Percentiles rank a stretch among this genome's conserved stretches.
phyloP scores from a whole-genome alignment of 805 yeast genomes.

The Wickerhamomyces mucosus region DNA sequence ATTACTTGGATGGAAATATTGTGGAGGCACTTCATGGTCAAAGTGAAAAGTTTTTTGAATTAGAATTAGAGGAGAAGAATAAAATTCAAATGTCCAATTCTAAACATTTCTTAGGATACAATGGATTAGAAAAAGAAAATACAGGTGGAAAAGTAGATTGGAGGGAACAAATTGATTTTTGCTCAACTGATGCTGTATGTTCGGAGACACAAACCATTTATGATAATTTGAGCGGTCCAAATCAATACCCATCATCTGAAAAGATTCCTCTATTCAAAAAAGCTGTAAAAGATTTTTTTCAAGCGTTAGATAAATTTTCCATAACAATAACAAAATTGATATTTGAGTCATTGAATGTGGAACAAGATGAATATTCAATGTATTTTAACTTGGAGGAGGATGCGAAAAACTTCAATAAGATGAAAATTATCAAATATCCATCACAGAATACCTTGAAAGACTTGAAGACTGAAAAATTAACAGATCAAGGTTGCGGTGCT shows the following conservation, averaged over 20 bases:
- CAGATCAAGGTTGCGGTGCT: slow-evolving; percentile 31
- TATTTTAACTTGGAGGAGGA: slow-evolving; percentile 11
- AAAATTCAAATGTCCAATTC: slow-evolving; percentile 32
- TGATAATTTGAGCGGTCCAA: slow-evolving; percentile 37
- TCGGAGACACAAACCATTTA: slow-evolving; percentile 23
- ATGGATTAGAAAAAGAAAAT: slow-evolving; percentile 36
- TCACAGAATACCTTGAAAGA: slow-evolving; percentile 20
- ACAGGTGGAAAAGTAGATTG: slow-evolving; percentile 37
- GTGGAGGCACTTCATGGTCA: slow-evolving; percentile 22
- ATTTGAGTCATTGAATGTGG: slow-evolving; percentile 46
- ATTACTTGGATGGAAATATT: slow-evolving; percentile 31
- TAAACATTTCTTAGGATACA: slow-evolving; percentile 37
- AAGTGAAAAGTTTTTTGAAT: slow-evolving; percentile 28
- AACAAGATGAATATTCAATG: slow-evolving; percentile 16
- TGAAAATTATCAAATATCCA: slow-evolving; percentile 35
- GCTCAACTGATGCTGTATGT: slow-evolving; percentile 38
- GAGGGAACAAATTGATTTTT: slow-evolving; percentile 41
- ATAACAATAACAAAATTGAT: slow-evolving; percentile 34
- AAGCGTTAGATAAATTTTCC: slow-evolving; percentile 35
- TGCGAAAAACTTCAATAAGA: slow-evolving; percentile 42
- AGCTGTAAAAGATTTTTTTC: slow-evolving; percentile 26
- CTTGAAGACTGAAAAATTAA: slow-evolving; percentile 34
- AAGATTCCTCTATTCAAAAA: slow-evolving; percentile 27
- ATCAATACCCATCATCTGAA: slow-evolving; percentile 32
- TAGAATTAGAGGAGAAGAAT: slow-evolving; percentile 29